Base-by-base conservation (phyloP, 768 basidiomycete genomes). In the Auriscalpium orientale region DNA sequence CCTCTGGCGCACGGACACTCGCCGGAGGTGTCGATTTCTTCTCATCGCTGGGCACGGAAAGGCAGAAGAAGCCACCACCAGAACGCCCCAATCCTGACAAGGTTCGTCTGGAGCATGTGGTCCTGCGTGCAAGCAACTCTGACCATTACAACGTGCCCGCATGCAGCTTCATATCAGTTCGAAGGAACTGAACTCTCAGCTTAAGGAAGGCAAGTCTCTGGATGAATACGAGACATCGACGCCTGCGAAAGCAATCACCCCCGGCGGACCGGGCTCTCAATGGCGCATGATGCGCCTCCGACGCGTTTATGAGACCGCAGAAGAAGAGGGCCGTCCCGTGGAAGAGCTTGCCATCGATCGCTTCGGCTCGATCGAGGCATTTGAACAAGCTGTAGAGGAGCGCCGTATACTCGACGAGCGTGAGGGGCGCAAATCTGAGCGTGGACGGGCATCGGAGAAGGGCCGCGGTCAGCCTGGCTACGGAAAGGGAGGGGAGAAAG, bases 201-300 rank as follows among this genome's bases (percentile, higher is more conserved):
- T 89, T 45, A 75, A 70, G 55, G 72, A 80, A 58, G 77, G 75
- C 9, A 71, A 62, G 33, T 35, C 65, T 38, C 56, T 73, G 10
- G 67, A 74, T 22, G 70, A 79, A 56, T 67, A 73, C 12, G 72
- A 74, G 22, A 65, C 77, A 4, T 64, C 73, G 1, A 68, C 71
- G 38, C 72, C 75, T 49, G 70, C 77, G 6, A 82, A 79, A 67
- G 66, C 80, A 20, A 68, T 74, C 54, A 82, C 80, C 0, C 91
- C 93, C 0, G 95, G 95, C 2, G 93, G 92, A 2, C 89, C 94
- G 5, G 95, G 95, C 11, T 92, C 91, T 2, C 85, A 84, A 66
- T 99, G 97, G 95, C 85, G 97, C 15, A 98, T 98, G 97, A 93
- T 91, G 85, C 92, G 94, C 63, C 81, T 99, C 0, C 82, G 85